These are phyloP conservation scores for Paramecium biaurelia DNA, from an alignment of 73 alveolate genomes.

Conservation along the genomic window DNA sequence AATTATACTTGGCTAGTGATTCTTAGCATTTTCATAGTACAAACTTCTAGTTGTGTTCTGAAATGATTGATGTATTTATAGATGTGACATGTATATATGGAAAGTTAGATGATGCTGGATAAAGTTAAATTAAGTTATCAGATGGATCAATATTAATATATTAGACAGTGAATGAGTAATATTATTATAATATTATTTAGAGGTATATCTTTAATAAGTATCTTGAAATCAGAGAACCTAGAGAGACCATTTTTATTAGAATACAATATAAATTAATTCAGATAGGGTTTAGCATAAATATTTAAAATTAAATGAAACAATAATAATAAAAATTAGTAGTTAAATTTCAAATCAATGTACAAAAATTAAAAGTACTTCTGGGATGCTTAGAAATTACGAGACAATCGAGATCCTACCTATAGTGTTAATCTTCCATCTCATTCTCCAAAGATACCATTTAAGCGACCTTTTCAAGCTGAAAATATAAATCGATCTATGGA, in stretches of 20 bases:
- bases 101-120: conserved; percentile 61
- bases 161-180: conserved; percentile 54
- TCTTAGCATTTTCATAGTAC: conserved; percentile 81
- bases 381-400: not conserved
- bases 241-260: conserved; percentile 81
- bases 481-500: conserved; percentile 22
- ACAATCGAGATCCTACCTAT: conserved; percentile 1
- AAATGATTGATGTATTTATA: conserved; percentile 95
- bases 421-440: conserved; percentile 34
- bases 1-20: conserved; percentile 95
- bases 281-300: conserved; percentile 73
- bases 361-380: not conserved
- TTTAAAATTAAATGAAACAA: conserved; percentile 57
- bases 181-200: conserved; percentile 52
- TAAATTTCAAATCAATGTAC: conserved; percentile 14
- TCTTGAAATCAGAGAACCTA: conserved; percentile 75
- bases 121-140: conserved; percentile 67
- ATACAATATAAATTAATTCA: conserved; percentile 78
- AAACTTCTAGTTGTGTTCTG: conserved; percentile 95
- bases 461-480: conserved; percentile 2
- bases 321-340: conserved; percentile 12
- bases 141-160: conserved; percentile 57
- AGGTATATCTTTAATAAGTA: conserved; percentile 78
- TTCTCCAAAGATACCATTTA: not conserved
- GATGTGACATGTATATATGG: conserved; percentile 96